Percentiles rank a stretch among this genome's conserved stretches.
Evolutionary conservation across 306 rosid genomes (phyloP).

Genomic region (Rubus parviflorus): DNA sequence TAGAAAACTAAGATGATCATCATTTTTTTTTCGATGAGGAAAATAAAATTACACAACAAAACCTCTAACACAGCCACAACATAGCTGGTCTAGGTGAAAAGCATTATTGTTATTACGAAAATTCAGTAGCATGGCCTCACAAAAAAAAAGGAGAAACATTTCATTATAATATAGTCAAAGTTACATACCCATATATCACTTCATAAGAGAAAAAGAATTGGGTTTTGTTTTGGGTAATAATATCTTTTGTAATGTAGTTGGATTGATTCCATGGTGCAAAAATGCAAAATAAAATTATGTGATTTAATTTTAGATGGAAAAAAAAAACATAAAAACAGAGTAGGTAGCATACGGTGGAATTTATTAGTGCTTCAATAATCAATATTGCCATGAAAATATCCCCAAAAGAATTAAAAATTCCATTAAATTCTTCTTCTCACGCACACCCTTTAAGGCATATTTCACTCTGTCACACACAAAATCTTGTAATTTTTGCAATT

Average conservation of each 20-base stretch:
- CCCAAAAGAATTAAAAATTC: neutral
- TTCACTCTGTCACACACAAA: constrained; percentile 14
- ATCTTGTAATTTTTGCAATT: constrained; percentile 31
- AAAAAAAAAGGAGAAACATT: neutral
- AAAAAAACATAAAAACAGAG: neutral
- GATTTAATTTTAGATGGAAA: neutral
- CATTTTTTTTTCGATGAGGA: too few relatives aligned
- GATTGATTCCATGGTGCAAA: constrained; percentile 5
- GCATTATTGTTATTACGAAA: too few relatives aligned
- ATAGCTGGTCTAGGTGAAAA: too few relatives aligned
- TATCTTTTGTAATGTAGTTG: neutral
- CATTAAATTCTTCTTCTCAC: neutral
- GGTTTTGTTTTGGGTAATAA: neutral
- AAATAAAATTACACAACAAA: too few relatives aligned
- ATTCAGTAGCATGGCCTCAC: neutral
- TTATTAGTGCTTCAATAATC: constrained; percentile 3
- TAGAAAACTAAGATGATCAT: neutral
- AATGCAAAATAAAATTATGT: neutral
- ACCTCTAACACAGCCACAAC: too few relatives aligned
- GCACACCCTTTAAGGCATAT: constrained; percentile 7
- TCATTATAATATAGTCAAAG: too few relatives aligned
- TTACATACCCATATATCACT: neutral
- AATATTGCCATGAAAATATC: constrained; percentile 11
- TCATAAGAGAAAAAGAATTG: neutral
- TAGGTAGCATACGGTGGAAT: constrained; percentile 4